These are phyloP conservation scores for Penicillium paradoxum DNA, from an alignment of 495 filamentous ascomycete species.

Conservation along the genomic window DNA sequence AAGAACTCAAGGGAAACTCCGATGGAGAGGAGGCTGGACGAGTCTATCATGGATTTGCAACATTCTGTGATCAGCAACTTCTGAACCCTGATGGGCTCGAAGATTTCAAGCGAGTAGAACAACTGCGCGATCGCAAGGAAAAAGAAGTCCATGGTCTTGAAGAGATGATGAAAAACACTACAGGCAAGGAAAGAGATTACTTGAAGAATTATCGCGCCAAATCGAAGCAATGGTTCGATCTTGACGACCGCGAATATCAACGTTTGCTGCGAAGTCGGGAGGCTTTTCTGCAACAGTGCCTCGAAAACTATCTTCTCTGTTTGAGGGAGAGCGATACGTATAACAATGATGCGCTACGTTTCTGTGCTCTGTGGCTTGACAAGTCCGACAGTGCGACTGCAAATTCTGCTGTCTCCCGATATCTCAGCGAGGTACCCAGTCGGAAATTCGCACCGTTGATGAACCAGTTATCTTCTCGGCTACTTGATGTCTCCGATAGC, in stretches of 20 bases:
- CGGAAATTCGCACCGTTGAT: conserved; percentile 89
- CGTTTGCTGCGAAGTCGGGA: conserved; percentile 68
- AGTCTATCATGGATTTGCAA: conserved; percentile 91
- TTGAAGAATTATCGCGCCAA: conserved; percentile 48
- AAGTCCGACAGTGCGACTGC: conserved; percentile 64
- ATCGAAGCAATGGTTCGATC: conserved; percentile 80
- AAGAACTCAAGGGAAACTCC: conserved; percentile 64
- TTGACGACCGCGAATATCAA: conserved; percentile 83
- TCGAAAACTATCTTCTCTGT: conserved; percentile 91
- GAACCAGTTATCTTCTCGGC: conserved; percentile 91
- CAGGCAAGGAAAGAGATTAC: conserved; percentile 47
- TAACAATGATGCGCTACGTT: conserved; percentile 87
- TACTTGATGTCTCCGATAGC: conserved; percentile 59
- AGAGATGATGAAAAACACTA: conserved; percentile 47
- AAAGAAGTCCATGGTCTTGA: conserved; percentile 67
- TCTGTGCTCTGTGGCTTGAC: conserved; percentile 92
- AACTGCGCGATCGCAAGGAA: conserved; percentile 73
- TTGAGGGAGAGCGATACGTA: conserved; percentile 79
- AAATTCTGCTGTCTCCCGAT: conserved; percentile 67
- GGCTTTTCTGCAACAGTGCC: conserved; percentile 74
- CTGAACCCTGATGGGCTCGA: conserved; percentile 78
- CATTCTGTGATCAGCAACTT: conserved; percentile 90
- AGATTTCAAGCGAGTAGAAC: conserved; percentile 76
- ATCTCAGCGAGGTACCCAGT: conserved; percentile 70
- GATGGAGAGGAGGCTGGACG: conserved; percentile 73